Base-by-base conservation (phyloP, 2,329 filamentous ascomycete genomes). In the Beauveria scarabaeidicola region DNA sequence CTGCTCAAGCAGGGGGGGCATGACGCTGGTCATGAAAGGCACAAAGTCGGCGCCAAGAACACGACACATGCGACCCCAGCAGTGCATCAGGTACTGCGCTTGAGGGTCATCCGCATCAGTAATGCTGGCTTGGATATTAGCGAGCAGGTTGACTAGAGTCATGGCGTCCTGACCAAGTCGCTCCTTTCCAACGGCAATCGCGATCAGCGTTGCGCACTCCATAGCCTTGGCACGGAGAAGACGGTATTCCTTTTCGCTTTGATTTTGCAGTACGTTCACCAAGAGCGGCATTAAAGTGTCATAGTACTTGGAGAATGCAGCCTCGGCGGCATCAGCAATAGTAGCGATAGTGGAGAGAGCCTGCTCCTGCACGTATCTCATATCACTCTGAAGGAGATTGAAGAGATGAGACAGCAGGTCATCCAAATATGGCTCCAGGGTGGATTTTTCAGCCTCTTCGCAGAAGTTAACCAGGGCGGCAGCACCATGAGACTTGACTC, bases 391-490 rank as follows among this genome's bases (percentile, higher is more conserved):
- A 50, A 99, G 81, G 19, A 99, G 83, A 67, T 89, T 86, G 74
- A 97, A 90, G 13, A 99, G 82, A 64, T 93, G 89, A 41, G 84
- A 88, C 25, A 99, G 78, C 6, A 99, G 82, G 64, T 91, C 84
- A 69, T 95, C 93, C 10, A 99, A 85, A 70, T 97, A 97, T 13
- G 94, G 93, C 72, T 96, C 92, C 17, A 99, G 80, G 21, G 91
- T 88, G 58, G 83, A 83, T 76, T 96, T 96, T 73, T 99, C 93
- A 0, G 94, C 93, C 75, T 97, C 94, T 72, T 99, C 94, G 73
- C 94, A 99, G 74, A 99, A 99, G 77, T 99, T 99, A 69, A 99
- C 94, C 13, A 99, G 82, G 6, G 94, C 94, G n/a, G 94, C 94
- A 17, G 94, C 94, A 10, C 94, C 94, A 70, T 99, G 94, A 2